phyloP scores from a whole-genome alignment of 306 rosid genomes.

The Prunus mira region DNA sequence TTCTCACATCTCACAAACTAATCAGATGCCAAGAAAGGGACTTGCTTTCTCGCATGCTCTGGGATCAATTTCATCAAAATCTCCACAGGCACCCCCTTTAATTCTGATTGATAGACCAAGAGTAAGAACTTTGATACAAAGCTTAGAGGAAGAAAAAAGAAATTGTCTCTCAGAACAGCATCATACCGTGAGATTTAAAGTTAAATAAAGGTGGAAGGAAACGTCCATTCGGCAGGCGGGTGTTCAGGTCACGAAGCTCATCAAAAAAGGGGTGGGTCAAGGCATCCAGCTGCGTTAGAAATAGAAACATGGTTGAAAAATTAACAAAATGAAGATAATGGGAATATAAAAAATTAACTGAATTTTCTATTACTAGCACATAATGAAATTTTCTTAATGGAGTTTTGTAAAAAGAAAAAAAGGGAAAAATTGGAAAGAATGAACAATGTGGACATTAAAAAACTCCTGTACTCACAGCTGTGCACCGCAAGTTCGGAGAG shows the following conservation, averaged over 20 bases:
- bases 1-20: constrained; percentile 41
- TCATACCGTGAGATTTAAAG: constrained; percentile 86
- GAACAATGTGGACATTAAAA: not conserved
- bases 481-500: constrained; percentile 90
- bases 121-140: not conserved
- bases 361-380: not conserved
- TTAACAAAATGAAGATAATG: not conserved
- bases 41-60: constrained; percentile 94
- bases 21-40: constrained; percentile 70
- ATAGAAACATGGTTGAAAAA: constrained; percentile 6
- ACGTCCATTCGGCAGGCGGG: constrained; percentile 93
- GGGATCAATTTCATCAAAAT: constrained; percentile 82
- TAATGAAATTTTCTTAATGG: not conserved
- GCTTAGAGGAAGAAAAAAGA: not conserved
- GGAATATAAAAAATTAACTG: not conserved
- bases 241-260: constrained; percentile 77
- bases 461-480: constrained; percentile 62
- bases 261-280: constrained; percentile 91
- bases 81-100: constrained; percentile 80
- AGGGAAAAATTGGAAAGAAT: not conserved
- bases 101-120: constrained; percentile 46
- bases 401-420: not conserved
- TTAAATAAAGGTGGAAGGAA: constrained; percentile 92
- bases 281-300: constrained; percentile 71
- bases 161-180: not conserved